These are phyloP conservation scores for Cladophialophora immunda DNA, from an alignment of 2,329 filamentous ascomycete species.

Conservation along the genomic window DNA sequence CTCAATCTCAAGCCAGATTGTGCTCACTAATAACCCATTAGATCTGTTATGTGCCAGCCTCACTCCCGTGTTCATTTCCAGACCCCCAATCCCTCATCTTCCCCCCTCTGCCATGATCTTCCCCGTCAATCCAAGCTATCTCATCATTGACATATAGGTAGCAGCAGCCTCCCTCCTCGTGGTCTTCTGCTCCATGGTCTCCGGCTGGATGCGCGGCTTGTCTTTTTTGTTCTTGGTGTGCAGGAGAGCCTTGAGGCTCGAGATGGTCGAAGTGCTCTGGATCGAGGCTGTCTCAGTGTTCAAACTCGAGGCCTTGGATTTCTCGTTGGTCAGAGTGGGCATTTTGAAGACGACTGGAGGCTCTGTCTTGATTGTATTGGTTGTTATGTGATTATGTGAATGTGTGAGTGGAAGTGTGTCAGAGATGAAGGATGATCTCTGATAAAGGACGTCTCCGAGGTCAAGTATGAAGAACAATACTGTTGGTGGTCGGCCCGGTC, in stretches of 20 bases:
- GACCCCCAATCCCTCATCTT: background rate
- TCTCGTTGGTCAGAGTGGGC: slow-evolving; percentile 24
- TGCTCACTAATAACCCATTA: background rate
- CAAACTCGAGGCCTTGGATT: slow-evolving; percentile 18
- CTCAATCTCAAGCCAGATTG: background rate
- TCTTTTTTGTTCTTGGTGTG: slow-evolving; percentile 23
- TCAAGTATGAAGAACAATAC: no score
- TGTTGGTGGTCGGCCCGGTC: background rate
- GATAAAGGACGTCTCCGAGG: no score
- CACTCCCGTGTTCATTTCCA: no score
- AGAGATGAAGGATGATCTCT: background rate
- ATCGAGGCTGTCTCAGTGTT: slow-evolving; percentile 37
- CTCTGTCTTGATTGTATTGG: background rate
- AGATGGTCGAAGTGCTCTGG: slow-evolving; percentile 38
- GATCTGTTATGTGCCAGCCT: background rate
- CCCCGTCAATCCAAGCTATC: background rate
- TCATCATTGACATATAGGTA: slow-evolving; percentile 34
- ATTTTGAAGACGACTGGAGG: slow-evolving; percentile 6
- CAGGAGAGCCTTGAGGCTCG: slow-evolving; percentile 39
- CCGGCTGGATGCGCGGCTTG: slow-evolving; percentile 17
- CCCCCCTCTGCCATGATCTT: background rate
- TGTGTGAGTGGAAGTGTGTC: background rate
- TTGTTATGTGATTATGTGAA: background rate
- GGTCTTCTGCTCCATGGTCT: slow-evolving; percentile 29
- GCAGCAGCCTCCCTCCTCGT: slow-evolving; percentile 30